Evolutionary conservation across 2,329 filamentous ascomycete species (phyloP), one percentile per base, ranked within the genome.

Genomic region (Rutstroemia sp.): DNA sequence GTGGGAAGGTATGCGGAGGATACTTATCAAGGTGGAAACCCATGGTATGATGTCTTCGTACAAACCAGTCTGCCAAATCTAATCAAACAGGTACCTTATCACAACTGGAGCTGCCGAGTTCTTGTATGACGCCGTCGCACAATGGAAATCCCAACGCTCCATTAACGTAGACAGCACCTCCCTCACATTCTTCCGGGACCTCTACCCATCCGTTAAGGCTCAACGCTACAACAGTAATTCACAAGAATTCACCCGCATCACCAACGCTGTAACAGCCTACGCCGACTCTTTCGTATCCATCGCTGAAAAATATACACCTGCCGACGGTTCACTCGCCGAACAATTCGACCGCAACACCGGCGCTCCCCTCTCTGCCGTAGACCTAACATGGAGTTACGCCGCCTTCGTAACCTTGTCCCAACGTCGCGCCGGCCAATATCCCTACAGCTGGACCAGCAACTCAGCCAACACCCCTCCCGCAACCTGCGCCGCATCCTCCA

Each of bases 71-170:
- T 3, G 12, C 14, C 19, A 19, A 46, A 42, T 12, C 51, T 51
- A 36, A 54, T 49, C 49, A 39, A 45, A 12, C 6, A 65, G 64
- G 64, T 88, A 89, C 63, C 77, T 92, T 8, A 79, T 80, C 64
- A 92, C 87, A 0, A 77, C 89, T 25, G 87, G 86, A 1, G 87
- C 87, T 0, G 89, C 88, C 3, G 89, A 94, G 71, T 86, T 89
- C 67, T 79, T 94, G 7, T 92, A 91, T 69, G 84, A 88, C 63
- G 86, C 88, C 0, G 67, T 90, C 1, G 84, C 85, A 57, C 83
- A 87, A 60, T 92, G 87, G 86, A 76, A 83, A 63, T 71, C 75
- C 25, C 71, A 76, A 14, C 82, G 82, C 1, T 82, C 76, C 10
- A 76, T 94, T 62, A 77, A 76, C 1, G 79, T 92, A 45, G 85